phyloP scores from a whole-genome alignment of 768 basidiomycete genomes.

The Leccinum aurantiacum region DNA sequence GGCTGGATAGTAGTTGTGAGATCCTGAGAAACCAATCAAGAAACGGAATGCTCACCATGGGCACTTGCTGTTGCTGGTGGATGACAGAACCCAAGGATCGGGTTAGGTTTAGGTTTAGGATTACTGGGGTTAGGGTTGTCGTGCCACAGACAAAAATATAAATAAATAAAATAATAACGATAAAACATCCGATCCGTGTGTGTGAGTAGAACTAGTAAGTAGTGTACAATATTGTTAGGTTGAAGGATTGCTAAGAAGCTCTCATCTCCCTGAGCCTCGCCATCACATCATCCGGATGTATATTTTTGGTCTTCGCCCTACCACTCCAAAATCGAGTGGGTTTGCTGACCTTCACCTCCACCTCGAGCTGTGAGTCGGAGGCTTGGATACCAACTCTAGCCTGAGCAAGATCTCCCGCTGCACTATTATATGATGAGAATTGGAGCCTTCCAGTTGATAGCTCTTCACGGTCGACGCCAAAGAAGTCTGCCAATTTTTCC shows the following conservation, averaged over 20 bases:
- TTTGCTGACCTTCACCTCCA: slow-evolving; percentile 41
- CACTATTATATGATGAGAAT: not conserved
- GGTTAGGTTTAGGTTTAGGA: slow-evolving; percentile 33
- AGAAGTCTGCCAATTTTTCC: slow-evolving; percentile 19
- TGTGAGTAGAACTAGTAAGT: not conserved
- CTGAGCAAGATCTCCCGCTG: slow-evolving; percentile 6
- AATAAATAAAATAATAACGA: not conserved
- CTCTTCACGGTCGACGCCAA: slow-evolving; percentile 15
- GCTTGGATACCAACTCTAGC: not conserved
- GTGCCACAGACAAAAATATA: not conserved
- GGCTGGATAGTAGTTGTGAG: slow-evolving; percentile 41
- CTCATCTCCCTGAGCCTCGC: slow-evolving; percentile 44
- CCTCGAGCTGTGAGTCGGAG: slow-evolving; percentile 16
- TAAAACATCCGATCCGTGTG: not conserved
- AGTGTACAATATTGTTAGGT: not conserved
- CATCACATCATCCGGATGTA: slow-evolving; percentile 44
- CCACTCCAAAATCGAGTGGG: slow-evolving; percentile 42
- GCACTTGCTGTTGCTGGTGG: not conserved
- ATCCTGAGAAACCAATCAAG: not conserved
- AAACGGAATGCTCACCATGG: slow-evolving; percentile 23
- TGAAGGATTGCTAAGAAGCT: slow-evolving; percentile 18
- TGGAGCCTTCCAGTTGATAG: not conserved
- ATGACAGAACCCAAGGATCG: slow-evolving; percentile 31
- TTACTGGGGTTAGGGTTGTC: slow-evolving; percentile 23
- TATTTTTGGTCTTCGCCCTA: slow-evolving; percentile 30